These are phyloP conservation scores for Toxoplasma gondii DNA, from an alignment of 169 alveolate species.

Conservation along the genomic window DNA sequence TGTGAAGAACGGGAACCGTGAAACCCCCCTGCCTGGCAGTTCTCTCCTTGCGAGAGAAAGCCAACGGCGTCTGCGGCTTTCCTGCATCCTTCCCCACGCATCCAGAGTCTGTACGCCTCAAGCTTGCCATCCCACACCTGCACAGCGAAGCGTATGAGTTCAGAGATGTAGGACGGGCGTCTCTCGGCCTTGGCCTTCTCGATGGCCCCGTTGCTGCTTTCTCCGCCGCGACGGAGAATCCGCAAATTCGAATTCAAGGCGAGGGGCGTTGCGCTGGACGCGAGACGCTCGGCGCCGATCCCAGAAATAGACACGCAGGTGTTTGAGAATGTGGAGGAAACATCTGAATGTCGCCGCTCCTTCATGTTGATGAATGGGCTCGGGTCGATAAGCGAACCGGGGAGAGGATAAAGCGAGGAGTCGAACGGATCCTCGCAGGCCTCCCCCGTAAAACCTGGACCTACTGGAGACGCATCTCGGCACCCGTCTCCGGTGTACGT, in stretches of 20 bases:
- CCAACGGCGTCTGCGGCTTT: not conserved
- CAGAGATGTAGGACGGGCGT: not conserved
- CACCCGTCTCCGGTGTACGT: too few species aligned
- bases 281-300: too few species aligned
- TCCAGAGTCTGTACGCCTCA: not conserved
- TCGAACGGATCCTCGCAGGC: too few species aligned
- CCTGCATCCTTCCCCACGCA: not conserved
- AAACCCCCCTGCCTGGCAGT: not conserved
- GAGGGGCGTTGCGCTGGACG: too few species aligned
- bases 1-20: not conserved
- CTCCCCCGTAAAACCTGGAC: too few species aligned
- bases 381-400: not conserved
- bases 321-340: too few species aligned
- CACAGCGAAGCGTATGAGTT: conserved; percentile 1
- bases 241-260: not conserved
- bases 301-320: too few species aligned
- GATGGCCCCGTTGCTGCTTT: not conserved
- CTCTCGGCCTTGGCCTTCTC: not conserved
- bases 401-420: not conserved
- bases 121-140: not conserved
- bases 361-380: not conserved
- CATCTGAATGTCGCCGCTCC: too few species aligned
- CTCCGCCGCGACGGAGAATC: not conserved
- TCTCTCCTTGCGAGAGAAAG: too few species aligned
- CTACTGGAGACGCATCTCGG: too few species aligned